These are phyloP conservation scores for Xylaria curta DNA, from an alignment of 495 filamentous ascomycete genomes.

Conservation along the genomic window DNA sequence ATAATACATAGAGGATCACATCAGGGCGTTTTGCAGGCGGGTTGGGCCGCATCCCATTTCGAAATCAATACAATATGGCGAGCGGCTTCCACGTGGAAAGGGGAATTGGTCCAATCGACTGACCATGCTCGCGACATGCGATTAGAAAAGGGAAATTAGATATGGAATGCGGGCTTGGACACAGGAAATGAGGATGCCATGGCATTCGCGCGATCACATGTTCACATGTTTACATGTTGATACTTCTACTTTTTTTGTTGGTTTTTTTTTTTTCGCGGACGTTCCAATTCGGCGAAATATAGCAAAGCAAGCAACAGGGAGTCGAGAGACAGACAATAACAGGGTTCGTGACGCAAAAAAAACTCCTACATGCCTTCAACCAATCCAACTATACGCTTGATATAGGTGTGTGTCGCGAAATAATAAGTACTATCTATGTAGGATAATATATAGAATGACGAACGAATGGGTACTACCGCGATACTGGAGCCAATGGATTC, in stretches of 20 bases:
- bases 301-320: constrained; percentile 10
- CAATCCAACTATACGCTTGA: not conserved
- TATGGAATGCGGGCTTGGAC: constrained; percentile 7
- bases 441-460: not conserved
- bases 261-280: not conserved
- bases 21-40: constrained; percentile 3
- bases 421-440: not conserved
- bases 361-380: not conserved
- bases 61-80: not conserved
- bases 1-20: constrained; percentile 9
- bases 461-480: not conserved
- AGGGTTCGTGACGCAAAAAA: constrained; percentile 7
- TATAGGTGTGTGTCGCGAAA: not conserved
- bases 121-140: not conserved
- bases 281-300: not conserved
- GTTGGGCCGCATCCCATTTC: not conserved
- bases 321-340: constrained; percentile 5
- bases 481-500: not conserved
- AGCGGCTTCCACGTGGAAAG: not conserved
- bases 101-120: not conserved
- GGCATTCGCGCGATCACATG: not conserved
- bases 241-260: not conserved
- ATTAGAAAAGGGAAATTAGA: constrained; percentile 12
- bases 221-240: not conserved
- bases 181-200: not conserved